Evolutionary conservation across 441 rosid species (phyloP), one percentile per base, ranked within the genome.

Genomic region (Pelargonium fulgidum): DNA sequence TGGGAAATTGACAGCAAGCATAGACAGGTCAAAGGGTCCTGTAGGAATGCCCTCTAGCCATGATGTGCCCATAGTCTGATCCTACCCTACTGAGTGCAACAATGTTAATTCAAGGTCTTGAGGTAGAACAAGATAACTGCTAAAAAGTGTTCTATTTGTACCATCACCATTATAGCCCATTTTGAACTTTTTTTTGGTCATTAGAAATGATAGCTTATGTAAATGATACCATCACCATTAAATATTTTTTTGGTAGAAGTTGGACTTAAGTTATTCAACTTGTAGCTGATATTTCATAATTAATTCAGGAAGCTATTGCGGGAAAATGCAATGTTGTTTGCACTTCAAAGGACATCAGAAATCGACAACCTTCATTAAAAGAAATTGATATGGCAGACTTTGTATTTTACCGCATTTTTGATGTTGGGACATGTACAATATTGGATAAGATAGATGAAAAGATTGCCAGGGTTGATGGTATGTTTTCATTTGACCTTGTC

Each of bases 401-500:
- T 56, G 62, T 56, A 7, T 56, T 56, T 56, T 56, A 56, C 62
- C 62, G 62, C 4, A 8, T 56, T 7, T 56, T 56, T 56, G 62
- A 56, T 56, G 62, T 56, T 19, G 62, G 62, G 62, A 56, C 19
- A 19, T 56, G 62, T 19, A 17, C 62, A 56, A 56, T 56, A 17
- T 8, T 56, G 62, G 62, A 56, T 11, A 56, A 19, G 26, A 19
- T 19, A 56, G 62, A 56, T 19, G 62, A 56, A 19, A 56, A 56
- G 62, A 56, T 56, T 17, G 62, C 62, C 19, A 29, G 62, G 62
- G 13, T 56, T 7, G 62, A 56, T 7, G 62, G 62, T 56, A 56
- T 17, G 62, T 56, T 54, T 54, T 56, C 62, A 17, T 73, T 72
- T 77, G 67, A 50, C 73, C 71, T 24, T 64, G 17, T 9, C 11